Percentiles rank a stretch among this genome's conserved stretches.
phyloP scores from a whole-genome alignment of 1,284 basidiomycete species.

The Gastroboletus turbinatus region DNA sequence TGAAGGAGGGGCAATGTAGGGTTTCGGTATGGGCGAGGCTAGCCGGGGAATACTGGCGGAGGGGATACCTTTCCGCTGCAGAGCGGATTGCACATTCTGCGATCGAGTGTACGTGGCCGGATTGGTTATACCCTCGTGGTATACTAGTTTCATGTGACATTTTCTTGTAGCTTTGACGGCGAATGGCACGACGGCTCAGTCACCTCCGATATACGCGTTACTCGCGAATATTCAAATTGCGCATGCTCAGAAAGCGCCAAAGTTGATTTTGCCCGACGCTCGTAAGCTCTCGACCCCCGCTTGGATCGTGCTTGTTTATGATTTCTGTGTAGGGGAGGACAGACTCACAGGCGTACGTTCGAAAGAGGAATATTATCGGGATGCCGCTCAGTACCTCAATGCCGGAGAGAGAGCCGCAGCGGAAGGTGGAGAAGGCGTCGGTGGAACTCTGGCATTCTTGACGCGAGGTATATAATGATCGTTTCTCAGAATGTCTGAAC shows the following conservation, averaged over 20 bases:
- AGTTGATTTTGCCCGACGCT: conserved; percentile 68
- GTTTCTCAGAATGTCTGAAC: background rate
- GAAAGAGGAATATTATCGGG: conserved; percentile 69
- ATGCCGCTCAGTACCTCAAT: conserved; percentile 73
- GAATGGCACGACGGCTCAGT: conserved; percentile 45
- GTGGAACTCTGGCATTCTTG: conserved; percentile 58
- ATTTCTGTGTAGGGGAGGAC: conserved; percentile 62
- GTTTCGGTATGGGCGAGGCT: conserved; percentile 76
- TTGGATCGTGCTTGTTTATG: conserved; percentile 5
- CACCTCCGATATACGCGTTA: conserved; percentile 73
- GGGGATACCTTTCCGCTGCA: conserved; percentile 64
- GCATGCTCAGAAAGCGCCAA: conserved; percentile 78
- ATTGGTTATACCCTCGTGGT: background rate
- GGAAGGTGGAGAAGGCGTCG: conserved; percentile 50
- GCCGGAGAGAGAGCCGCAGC: conserved; percentile 54
- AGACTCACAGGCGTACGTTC: conserved; percentile 56
- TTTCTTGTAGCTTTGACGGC: conserved; percentile 49
- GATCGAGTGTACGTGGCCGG: conserved; percentile 53
- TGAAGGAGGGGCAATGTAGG: conserved; percentile 67
- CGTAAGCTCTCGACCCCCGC: conserved; percentile 46
- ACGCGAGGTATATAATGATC: conserved; percentile 54
- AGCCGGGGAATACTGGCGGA: conserved; percentile 76
- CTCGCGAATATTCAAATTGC: conserved; percentile 83
- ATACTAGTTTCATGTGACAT: background rate
- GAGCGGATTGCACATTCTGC: conserved; percentile 66